Evolutionary conservation across 73 alveolate species (phyloP), one percentile per base, ranked within the genome.

Genomic region (Paramecium sexaurelia): DNA sequence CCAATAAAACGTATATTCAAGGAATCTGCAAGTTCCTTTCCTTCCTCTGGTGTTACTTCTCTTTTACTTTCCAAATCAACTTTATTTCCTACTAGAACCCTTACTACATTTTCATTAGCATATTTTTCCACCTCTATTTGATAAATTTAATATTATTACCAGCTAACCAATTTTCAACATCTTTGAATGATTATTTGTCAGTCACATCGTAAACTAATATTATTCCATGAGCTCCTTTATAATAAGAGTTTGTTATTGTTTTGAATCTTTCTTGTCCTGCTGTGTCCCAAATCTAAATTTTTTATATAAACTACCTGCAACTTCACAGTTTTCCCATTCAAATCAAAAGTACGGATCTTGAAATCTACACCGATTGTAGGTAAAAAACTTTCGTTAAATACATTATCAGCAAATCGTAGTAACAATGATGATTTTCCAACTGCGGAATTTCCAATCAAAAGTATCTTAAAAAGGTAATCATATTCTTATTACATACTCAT

Each of bases 211-310:
- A 96, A 84, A 96, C 95, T 29, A 96, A 67, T 85, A 96, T 93
- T 43, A 95, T 93, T 13, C 99, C 98, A 88, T 95, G 96, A 36
- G 97, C 96, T 69, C 95, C 97, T 66, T 95, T 92, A 92, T 91
- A 96, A 95, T 96, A 96, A 68, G 95, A 82, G 57, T 91, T 87
- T 51, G 97, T 96, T 32, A 96, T 91, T 9, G 97, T 92, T 39
- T 92, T 95, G 82, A 93, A 96, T 75, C 94, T 37, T 56, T 93
- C 96, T 75, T 92, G 45, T 15, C 96, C 96, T 24, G 96, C 95
- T 29, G 93, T 86, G 75, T 86, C 93, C 93, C 93, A 86, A 86
- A 86, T 86, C 85, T 86, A 71, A 35, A 91, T 66, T 92, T 37
- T 75, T 5, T 26, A 5, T 10, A 1, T 11, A 61, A 61, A 29